A percentile compares a stretch with the other conserved stretches of the same genome.
These are phyloP conservation scores for Datura wrightii DNA, from an alignment of 257 asterid genomes.

Conservation along the genomic window DNA sequence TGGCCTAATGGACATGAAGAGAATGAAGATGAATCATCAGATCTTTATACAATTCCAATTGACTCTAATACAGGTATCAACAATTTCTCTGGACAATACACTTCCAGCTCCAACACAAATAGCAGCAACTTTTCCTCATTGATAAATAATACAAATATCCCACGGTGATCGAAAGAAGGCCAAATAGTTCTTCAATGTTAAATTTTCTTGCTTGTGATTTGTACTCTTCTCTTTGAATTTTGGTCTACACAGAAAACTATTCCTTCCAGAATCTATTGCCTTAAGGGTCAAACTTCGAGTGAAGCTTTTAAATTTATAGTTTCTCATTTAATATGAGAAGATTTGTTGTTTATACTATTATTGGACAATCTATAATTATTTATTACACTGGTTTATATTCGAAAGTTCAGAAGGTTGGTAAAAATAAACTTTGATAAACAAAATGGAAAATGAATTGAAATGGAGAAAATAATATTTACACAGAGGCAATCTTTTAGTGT, in stretches of 20 bases:
- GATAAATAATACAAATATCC: conserved; percentile 30
- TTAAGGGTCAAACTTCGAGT: not conserved
- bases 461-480: not conserved
- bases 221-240: not conserved
- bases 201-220: not conserved
- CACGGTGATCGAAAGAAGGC: conserved; percentile 31
- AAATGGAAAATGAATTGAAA: not conserved
- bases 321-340: not conserved
- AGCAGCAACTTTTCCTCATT: conserved; percentile 35
- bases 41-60: conserved; percentile 58
- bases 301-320: not conserved
- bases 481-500: too few species aligned
- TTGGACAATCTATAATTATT: not conserved
- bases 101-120: conserved; percentile 33
- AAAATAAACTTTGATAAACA: not conserved
- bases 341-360: not conserved
- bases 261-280: not conserved
- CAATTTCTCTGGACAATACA: conserved; percentile 37
- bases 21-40: conserved; percentile 38
- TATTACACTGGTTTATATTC: not conserved
- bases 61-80: conserved; percentile 32
- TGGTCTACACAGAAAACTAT: not conserved
- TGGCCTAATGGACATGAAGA: conserved; percentile 25
- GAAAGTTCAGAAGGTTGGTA: not conserved
- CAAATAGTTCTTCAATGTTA: not conserved